Evolutionary conservation across 2,329 filamentous ascomycete genomes (phyloP).

Genomic region (Botrytis fabae): DNA sequence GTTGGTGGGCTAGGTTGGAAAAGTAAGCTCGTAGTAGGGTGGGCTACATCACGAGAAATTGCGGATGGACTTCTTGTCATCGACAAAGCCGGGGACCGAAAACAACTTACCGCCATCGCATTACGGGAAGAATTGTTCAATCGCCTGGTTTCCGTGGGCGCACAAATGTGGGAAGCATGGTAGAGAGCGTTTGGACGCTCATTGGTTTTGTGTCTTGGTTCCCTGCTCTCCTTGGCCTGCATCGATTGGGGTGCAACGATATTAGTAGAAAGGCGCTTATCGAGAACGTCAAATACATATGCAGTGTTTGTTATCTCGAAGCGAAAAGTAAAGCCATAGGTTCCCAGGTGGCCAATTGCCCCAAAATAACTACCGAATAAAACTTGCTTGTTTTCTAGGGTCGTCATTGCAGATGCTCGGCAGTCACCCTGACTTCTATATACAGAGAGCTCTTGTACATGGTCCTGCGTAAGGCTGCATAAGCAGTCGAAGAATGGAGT

Average conservation of each 20-base stretch:
- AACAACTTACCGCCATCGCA: conserved; percentile 69
- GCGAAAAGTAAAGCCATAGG: neutral
- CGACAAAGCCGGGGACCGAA: conserved; percentile 50
- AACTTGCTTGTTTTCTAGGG: neutral
- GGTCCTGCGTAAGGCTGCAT: neutral
- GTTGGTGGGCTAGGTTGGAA: conserved; percentile 84
- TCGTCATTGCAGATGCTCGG: neutral
- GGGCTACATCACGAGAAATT: conserved; percentile 72
- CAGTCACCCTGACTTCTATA: neutral
- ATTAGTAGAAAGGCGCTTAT: neutral
- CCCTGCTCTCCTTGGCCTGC: neutral
- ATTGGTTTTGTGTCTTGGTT: neutral
- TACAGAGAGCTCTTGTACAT: neutral
- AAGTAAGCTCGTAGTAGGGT: conserved; percentile 76
- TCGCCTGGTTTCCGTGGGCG: conserved; percentile 71
- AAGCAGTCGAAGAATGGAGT: neutral
- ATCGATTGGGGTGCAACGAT: neutral
- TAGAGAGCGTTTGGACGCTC: conserved; percentile 43
- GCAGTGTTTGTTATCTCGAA: neutral
- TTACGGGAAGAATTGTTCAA: conserved; percentile 80
- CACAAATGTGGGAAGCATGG: conserved; percentile 82
- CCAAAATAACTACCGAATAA: no score
- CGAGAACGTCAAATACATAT: neutral
- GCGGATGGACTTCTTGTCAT: conserved; percentile 62
- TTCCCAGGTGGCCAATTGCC: neutral